Evolutionary conservation across 2,329 filamentous ascomycete species (phyloP), one percentile per base, ranked within the genome.

Genomic region (Colletotrichum paranaense): DNA sequence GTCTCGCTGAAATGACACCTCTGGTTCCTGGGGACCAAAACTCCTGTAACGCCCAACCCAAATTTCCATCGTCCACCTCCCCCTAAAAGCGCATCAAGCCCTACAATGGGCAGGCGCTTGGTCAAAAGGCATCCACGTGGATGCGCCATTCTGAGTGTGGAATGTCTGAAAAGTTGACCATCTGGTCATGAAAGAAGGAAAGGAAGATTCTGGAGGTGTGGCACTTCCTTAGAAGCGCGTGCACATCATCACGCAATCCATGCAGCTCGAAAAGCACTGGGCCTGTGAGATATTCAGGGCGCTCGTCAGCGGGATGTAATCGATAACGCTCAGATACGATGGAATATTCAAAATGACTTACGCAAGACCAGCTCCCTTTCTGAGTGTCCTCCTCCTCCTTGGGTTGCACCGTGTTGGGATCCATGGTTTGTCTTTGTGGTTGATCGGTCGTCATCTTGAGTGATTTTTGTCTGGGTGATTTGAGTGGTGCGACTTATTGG

Each of bases 171-270:
- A 9, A 46, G 16, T 7, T 46, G 42, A 19, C 42, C 19, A 9
- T 46, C 19, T 46, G 42, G 19, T 46, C 42, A 8, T 46, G 42
- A 2, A 46, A n/a, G 42, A 19, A 46, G 19, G 6, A 38, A 38
- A 8, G 16, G 1, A 46, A 46, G 42, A 46, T 46, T 46, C 0
- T n/a, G 5, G 9, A 46, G 42, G 1, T 7, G 16, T 46, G 42
- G 6, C 8, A n/a, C 19, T 55, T 8, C 6, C 19, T 46, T 16
- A 65, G 24, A 42, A 65, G 11, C 62, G 62, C 22, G 22, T 4
- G 52, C 62, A 65, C 62, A 57, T 57, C 62, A 65, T 57, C 11
- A 65, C 2, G 62, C 62, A 65, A 19, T 65, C 62, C 49, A 65
- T 55, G 52, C 62, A 65, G 52, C 62, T 65, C 5, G 62, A 65